Percentiles rank a stretch among this genome's conserved stretches.
These are phyloP conservation scores for Brachypodium distachyon DNA, from an alignment of 202 grass and related monocot species.

Conservation along the genomic window DNA sequence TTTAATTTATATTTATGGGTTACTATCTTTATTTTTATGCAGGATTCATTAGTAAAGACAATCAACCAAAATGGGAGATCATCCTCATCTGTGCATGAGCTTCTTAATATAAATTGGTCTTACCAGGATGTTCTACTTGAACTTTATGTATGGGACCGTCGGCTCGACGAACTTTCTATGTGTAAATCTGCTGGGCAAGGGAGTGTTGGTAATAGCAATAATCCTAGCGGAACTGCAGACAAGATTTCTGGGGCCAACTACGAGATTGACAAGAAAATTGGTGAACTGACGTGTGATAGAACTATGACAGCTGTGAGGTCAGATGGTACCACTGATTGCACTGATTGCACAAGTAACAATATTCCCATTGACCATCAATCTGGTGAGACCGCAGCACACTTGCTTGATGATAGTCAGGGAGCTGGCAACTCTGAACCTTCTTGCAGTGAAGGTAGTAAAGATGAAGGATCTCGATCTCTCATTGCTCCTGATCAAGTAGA, in stretches of 20 bases:
- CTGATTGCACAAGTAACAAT: not conserved
- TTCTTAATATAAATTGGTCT: constrained; percentile 76
- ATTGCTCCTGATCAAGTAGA: constrained; percentile 19
- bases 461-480: constrained; percentile 29
- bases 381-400: constrained; percentile 7
- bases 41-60: constrained; percentile 43
- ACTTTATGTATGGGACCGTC: constrained; percentile 83
- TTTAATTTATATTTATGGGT: constrained; percentile 23
- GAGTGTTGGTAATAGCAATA: constrained; percentile 17
- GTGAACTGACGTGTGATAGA: constrained; percentile 1
- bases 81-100: constrained; percentile 32
- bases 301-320: not conserved
- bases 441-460: constrained; percentile 10
- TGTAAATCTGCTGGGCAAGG: constrained; percentile 27
- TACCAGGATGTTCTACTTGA: constrained; percentile 80
- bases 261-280: constrained; percentile 19
- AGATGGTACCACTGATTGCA: not conserved
- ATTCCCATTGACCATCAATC: constrained; percentile 9
- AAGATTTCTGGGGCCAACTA: not conserved
- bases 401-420: constrained; percentile 22
- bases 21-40: constrained; percentile 13
- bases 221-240: constrained; percentile 8
- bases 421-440: constrained; percentile 9
- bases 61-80: constrained; percentile 33
- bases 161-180: constrained; percentile 61